Conservation (phyloP, 2,329 filamentous ascomycete species). For the Fusarium subtropicale region DNA sequence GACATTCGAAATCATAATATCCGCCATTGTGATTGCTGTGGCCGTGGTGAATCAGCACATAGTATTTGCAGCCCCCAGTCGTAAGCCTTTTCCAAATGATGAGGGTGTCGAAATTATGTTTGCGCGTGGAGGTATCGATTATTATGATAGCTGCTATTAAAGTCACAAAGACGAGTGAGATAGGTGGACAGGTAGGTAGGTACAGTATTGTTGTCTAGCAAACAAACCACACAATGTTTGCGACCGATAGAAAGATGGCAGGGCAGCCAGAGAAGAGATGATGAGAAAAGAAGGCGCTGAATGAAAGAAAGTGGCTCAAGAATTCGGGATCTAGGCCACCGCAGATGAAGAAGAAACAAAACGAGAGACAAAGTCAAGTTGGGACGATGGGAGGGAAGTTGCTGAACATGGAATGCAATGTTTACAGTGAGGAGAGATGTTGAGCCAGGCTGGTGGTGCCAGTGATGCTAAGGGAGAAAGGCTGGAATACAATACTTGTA, state of each 20-base stretch:
- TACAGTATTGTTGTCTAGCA: constrained; percentile 15
- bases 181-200: not conserved
- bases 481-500: constrained; percentile 34
- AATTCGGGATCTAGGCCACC: constrained; percentile 21
- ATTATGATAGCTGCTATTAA: constrained; percentile 10
- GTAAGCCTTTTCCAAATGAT: constrained; percentile 20
- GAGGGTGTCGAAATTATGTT: constrained; percentile 25
- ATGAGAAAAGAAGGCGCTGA: constrained; percentile 23
- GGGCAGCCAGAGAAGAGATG: constrained; percentile 27
- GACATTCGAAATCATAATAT: constrained; percentile 47
- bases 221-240: constrained; percentile 21
- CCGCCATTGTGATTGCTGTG: constrained; percentile 49
- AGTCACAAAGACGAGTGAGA: not conserved
- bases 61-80: constrained; percentile 44
- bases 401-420: constrained; percentile 48
- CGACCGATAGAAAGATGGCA: constrained; percentile 8
- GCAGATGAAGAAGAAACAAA: constrained; percentile 28
- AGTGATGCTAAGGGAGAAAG: constrained; percentile 36
- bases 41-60: constrained; percentile 51
- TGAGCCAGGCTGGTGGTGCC: constrained; percentile 40
- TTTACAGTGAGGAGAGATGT: constrained; percentile 44
- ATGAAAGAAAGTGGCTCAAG: constrained; percentile 17
- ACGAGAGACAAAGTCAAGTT: constrained; percentile 34
- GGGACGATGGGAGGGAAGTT: constrained; percentile 15
- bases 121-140: constrained; percentile 8